phyloP scores from a whole-genome alignment of 345 rosid genomes.

The Geranium brycei region DNA sequence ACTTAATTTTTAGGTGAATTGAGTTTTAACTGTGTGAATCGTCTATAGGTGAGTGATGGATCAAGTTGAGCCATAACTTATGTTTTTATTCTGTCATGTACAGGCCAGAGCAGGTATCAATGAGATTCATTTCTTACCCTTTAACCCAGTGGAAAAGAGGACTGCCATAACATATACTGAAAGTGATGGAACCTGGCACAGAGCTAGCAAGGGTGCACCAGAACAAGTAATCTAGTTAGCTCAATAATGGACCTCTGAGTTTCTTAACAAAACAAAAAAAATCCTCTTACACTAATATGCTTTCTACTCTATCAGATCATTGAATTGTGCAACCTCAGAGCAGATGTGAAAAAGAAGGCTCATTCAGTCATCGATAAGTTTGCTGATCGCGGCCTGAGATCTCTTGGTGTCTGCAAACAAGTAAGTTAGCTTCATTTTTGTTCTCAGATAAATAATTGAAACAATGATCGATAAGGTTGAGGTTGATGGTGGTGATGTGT shows the following conservation, averaged over 20 bases:
- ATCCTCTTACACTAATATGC: no score
- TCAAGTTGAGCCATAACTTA: not conserved
- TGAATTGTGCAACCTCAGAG: constrained; percentile 55
- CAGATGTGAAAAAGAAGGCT: constrained; percentile 50
- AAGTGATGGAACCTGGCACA: constrained; percentile 51
- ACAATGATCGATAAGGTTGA: no score
- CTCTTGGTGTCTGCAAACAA: constrained; percentile 66
- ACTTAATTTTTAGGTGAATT: no score
- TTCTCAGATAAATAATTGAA: not conserved
- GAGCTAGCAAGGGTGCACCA: constrained; percentile 78
- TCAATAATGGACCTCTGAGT: no score
- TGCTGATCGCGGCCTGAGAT: constrained; percentile 75
- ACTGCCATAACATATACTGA: constrained; percentile 75
- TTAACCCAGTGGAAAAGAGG: constrained; percentile 80
- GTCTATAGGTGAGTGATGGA: not conserved
- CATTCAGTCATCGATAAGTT: constrained; percentile 71
- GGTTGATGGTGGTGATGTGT: not conserved
- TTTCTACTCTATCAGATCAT: constrained; percentile 31
- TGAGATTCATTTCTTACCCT: constrained; percentile 74
- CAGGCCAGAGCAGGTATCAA: constrained; percentile 67
- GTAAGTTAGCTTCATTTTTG: constrained; percentile 16
- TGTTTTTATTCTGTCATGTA: not conserved
- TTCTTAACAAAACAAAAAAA: no score
- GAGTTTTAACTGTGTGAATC: no score
- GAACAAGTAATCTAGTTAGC: constrained; percentile 43